These are phyloP conservation scores for Aspergillus funiculosus DNA, from an alignment of 495 filamentous ascomycete genomes.

Conservation along the genomic window DNA sequence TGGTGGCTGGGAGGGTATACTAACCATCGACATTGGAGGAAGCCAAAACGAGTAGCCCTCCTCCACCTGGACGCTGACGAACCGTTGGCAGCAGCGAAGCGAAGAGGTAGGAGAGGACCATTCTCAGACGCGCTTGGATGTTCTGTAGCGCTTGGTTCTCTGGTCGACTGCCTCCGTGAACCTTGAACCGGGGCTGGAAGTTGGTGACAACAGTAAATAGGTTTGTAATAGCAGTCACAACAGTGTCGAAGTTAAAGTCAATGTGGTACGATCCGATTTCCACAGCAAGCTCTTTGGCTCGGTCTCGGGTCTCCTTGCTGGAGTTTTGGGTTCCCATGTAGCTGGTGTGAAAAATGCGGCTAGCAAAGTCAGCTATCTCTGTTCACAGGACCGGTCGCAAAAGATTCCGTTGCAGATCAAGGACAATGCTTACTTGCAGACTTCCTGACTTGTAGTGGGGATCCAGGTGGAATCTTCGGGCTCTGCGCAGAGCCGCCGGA, in stretches of 20 bases:
- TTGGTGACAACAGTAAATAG: constrained; percentile 50
- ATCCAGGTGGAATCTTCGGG: constrained; percentile 46
- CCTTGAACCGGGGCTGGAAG: constrained; percentile 62
- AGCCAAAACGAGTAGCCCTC: constrained; percentile 59
- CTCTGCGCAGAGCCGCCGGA: constrained; percentile 55
- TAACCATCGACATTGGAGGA: constrained; percentile 51
- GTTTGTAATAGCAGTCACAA: constrained; percentile 48
- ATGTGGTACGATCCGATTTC: constrained; percentile 71
- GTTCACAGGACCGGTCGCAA: neutral
- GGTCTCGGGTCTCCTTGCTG: constrained; percentile 61
- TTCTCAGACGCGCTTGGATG: constrained; percentile 71
- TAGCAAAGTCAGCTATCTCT: constrained; percentile 15
- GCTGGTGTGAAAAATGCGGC: constrained; percentile 60
- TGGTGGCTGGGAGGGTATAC: neutral
- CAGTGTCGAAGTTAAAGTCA: constrained; percentile 70
- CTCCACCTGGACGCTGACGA: constrained; percentile 45
- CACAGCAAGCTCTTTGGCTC: constrained; percentile 61
- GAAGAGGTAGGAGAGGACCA: constrained; percentile 76
- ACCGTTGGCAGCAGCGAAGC: constrained; percentile 60
- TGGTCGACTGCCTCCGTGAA: constrained; percentile 54
- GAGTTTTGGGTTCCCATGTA: constrained; percentile 82
- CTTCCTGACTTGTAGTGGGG: constrained; percentile 52
- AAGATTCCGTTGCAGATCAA: neutral
- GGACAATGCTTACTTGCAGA: constrained; percentile 42
- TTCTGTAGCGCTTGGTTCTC: constrained; percentile 74